A percentile compares a stretch with the other conserved stretches of the same genome.
phyloP scores from a whole-genome alignment of 768 basidiomycete genomes.

The Leucogyrophana mollusca region DNA sequence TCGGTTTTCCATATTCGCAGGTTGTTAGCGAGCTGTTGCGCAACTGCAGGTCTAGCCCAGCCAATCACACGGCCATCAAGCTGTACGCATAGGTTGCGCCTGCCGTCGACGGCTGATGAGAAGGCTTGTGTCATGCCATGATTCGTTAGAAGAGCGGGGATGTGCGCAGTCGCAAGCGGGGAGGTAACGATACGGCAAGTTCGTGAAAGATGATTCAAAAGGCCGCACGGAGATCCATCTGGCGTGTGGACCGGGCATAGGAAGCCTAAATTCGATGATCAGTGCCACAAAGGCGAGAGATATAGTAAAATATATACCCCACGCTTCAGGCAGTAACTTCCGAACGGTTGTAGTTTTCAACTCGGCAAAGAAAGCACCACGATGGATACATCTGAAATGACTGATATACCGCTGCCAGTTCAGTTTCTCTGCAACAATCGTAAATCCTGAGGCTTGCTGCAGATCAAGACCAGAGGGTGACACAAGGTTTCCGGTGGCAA shows the following conservation, averaged over 20 bases:
- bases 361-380: conserved; percentile 98
- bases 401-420: conserved; percentile 99
- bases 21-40: conserved; percentile 76
- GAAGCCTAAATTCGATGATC: conserved; percentile 59
- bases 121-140: conserved; percentile 96
- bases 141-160: conserved; percentile 77
- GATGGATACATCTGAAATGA: conserved; percentile 97
- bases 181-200: conserved; percentile 88
- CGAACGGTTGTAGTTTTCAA: conserved; percentile 97
- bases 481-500: conserved; percentile 94
- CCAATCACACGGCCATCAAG: conserved; percentile 96
- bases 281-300: conserved; percentile 5
- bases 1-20: conserved; percentile 96
- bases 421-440: conserved; percentile 97
- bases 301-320: conserved; percentile 65
- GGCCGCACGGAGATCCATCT: conserved; percentile 96
- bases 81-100: conserved; percentile 82
- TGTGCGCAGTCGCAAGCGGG: conserved; percentile 70
- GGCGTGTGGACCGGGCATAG: conserved; percentile 98
- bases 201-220: conserved; percentile 94
- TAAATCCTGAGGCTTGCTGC: conserved; percentile 98
- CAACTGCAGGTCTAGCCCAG: conserved; percentile 78
- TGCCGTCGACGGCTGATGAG: conserved; percentile 76
- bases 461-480: conserved; percentile 95
- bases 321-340: conserved; percentile 94